Evolutionary conservation across 257 asterid genomes (phyloP), one percentile per base, ranked within the genome.

Genomic region (Mitragyna speciosa): DNA sequence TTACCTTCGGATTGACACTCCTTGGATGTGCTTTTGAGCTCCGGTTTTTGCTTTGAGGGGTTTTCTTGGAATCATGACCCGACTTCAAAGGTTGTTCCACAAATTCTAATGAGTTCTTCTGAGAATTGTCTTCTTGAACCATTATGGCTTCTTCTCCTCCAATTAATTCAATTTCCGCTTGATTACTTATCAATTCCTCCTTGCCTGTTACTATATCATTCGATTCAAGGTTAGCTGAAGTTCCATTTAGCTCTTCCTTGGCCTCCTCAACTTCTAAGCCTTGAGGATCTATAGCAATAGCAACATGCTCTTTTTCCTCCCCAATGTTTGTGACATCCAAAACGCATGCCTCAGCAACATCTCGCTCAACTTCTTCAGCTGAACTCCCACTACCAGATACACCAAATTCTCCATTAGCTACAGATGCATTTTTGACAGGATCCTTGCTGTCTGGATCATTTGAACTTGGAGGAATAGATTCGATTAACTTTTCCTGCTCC

Each of bases 1-100:
- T 86, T 76, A 93, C 99, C 97, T 88, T 92, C 75, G 77, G 89
- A 80, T 88, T 81, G 58, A 47, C 45, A 84, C 56, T 83, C 65
- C 85, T 87, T 14, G 84, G 22, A 76, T 83, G 86, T 78, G 64
- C 33, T 75, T 79, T 89, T 17, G 88, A 26, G 74, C 77, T 84
- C 61, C 74, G 89, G 86, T 82, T 87, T 76, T 84, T 87, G 83
- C 19, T 47, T 47, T 43, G 69, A 16, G 83, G 76, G 47, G 86
- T 22, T 51, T 80, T 87, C 69, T 82, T 87, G 26, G 73, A 52
- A 15, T 72, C 83, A 12, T 67, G 86, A 76, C 80, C 89, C 66
- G 78, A 82, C 67, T 82, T 83, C 30, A 73, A 56, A 59, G 86
- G 85, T 79, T 86, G 83, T 83, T 87, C 85, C 75, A 63, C 73